Conservation (phyloP, 208 protist genomes). For the Leptomonas seymouri region DNA sequence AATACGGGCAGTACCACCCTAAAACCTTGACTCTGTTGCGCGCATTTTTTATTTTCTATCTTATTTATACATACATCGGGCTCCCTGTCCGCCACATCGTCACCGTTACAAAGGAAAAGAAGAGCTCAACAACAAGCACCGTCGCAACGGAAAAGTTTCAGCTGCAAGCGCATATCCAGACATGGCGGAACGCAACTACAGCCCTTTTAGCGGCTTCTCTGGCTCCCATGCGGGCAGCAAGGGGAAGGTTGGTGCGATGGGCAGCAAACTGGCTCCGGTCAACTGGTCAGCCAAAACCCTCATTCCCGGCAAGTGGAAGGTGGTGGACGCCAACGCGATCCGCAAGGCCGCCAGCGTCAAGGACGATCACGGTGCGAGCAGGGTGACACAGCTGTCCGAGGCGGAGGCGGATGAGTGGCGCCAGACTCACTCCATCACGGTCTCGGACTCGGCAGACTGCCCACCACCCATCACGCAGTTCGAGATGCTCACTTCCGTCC, state of each 20-base stretch:
- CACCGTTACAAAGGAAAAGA: no score
- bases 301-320: conserved; percentile 76
- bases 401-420: conserved; percentile 73
- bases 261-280: conserved; percentile 59
- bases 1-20: no score
- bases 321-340: conserved; percentile 73
- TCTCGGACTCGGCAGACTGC: conserved; percentile 56
- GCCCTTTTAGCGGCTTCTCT: conserved; percentile 74
- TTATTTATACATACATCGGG: no score
- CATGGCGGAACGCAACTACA: conserved; percentile 78
- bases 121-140: no score
- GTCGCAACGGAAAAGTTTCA: no score
- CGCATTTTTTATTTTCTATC: no score
- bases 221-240: conserved; percentile 9
- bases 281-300: conserved; percentile 69
- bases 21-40: no score
- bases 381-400: conserved; percentile 43
- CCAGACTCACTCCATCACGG: conserved; percentile 60
- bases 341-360: conserved; percentile 55
- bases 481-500: conserved; percentile 64
- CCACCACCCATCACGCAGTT: conserved; percentile 73
- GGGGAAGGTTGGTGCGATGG: conserved; percentile 26
- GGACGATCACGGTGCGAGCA: conserved; percentile 21
- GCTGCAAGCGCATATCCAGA: neutral
- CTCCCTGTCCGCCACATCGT: no score